Evolutionary conservation across 2,329 filamentous ascomycete species (phyloP), one percentile per base, ranked within the genome.

Genomic region (Atkinsonella texensis): DNA sequence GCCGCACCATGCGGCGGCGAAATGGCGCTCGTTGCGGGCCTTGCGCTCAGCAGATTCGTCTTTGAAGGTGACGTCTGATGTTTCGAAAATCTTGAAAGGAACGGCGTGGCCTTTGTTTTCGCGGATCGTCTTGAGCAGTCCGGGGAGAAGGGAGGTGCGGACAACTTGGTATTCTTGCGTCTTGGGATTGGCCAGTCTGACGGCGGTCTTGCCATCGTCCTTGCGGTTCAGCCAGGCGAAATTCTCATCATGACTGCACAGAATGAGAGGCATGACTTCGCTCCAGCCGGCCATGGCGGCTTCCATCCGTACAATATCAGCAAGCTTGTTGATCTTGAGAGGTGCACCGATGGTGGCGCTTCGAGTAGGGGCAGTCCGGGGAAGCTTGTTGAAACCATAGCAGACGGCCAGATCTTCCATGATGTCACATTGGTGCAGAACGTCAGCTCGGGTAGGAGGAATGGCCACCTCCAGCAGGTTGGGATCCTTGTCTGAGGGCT

Each of bases 321-420:
- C 79, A 41, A 98, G 84, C 72, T 96, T 97, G 77, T 98, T 98
- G 70, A 98, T 85, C 54, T 83, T 80, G 10, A 97, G 77, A 10
- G 90, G 89, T 52, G 89, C 85, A 46, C 88, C 94, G 55, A 96
- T 82, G 6, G 89, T 93, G 51, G 85, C 86, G 23, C 87, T 85
- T 64, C 89, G 90, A 68, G 84, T 89, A 9, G 90, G 89, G 63
- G 91, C 89, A 47, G 85, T 83, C 49, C 89, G 84, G 1, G 91
- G 90, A 17, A 98, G 83, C 56, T 87, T 89, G 76, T 98, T 98
- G 79, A 95, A 98, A 58, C 94, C 93, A 68, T 97, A 96, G 50
- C 89, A 89, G 57, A 98, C 93, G 41, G 89, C 93, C 18, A 94
- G 84, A 65, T 98, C 94, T 72, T 98, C 93, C 91, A 98, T 98